Evolutionary conservation across 2,329 filamentous ascomycete species (phyloP), one percentile per base, ranked within the genome.

Genomic region (Talaromyces sp.): DNA sequence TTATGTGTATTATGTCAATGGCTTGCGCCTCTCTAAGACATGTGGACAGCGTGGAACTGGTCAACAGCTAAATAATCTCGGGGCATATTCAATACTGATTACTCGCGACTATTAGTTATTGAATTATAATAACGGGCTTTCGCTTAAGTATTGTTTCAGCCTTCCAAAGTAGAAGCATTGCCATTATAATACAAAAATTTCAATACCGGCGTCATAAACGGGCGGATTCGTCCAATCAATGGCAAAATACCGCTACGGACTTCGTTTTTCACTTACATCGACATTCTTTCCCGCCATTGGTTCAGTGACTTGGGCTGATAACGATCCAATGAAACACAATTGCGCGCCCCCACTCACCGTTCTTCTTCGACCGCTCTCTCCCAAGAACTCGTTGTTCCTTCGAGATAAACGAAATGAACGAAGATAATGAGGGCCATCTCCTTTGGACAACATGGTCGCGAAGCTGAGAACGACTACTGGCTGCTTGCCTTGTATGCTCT

Each of bases 401-500:
- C 41, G 7, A n/a, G n/a, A n/a, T n/a, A n/a, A n/a, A 38, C 32
- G 14, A n/a, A 19, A 8, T 46, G 21, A 24, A 46, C 17, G 8
- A 46, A n/a, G 11, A 24, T 21, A 19, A 46, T 11, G 19, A 46
- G n/a, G 3, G 8, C 43, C n/a, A 24, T 11, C n/a, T 46, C 11
- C 10, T 46, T 4, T 24, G 4, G 19, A 19, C 43, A 24, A 17
- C 11, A 60, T 60, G 58, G 54, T 56, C 21, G 58, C 58, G 7
- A 60, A 54, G 43, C 27, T 60, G 27, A 60, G 58, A 19, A 60
- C 58, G 10, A 54, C 53, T 14, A 57, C 58, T 3, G 58, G 58
- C 14, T 60, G 58, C 49, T 38, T 60, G 17, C 38, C 41, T 19
- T 60, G 58, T 60, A 35, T 11, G 58, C 26, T 6, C 9, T 35